Evolutionary conservation across 441 rosid genomes (phyloP).

Genomic region (Capsella rubella): DNA sequence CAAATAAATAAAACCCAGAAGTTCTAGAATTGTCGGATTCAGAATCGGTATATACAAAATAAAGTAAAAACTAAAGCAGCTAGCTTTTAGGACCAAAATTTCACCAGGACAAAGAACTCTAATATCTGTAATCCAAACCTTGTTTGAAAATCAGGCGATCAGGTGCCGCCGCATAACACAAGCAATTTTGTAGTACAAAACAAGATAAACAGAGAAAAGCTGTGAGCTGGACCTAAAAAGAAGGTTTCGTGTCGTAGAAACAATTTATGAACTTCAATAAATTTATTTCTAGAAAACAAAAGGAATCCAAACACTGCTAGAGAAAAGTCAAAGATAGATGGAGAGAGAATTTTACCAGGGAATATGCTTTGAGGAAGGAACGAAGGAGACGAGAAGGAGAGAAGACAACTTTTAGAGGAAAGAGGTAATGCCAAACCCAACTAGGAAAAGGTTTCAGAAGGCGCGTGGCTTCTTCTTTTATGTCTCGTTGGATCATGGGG

Average conservation of each 20-base stretch:
- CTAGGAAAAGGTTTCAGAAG: conserved; percentile 13
- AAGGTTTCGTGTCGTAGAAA: conserved; percentile 22
- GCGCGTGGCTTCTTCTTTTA: conserved; percentile 15
- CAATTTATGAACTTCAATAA: conserved; percentile 11
- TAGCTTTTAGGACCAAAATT: neutral
- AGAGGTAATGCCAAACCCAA: conserved; percentile 19
- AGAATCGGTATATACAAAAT: neutral
- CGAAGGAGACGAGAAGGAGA: conserved; percentile 11
- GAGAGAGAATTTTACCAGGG: conserved; percentile 20
- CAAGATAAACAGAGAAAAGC: neutral
- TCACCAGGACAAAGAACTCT: neutral
- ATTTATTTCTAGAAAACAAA: neutral
- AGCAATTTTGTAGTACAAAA: neutral
- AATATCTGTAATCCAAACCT: neutral
- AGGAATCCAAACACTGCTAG: neutral
- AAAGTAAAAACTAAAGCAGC: neutral
- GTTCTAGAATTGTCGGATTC: neutral
- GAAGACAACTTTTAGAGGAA: conserved; percentile 56
- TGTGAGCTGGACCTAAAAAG: neutral
- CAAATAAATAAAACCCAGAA: conserved; percentile 2
- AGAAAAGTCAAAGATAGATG: conserved; percentile 11
- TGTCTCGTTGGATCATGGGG: conserved; percentile 10
- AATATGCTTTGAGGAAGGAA: conserved; percentile 26
- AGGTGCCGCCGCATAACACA: neutral
- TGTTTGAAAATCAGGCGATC: neutral